Evolutionary conservation across 2,329 filamentous ascomycete genomes (phyloP).

Genomic region (Colletotrichum echinochloae): DNA sequence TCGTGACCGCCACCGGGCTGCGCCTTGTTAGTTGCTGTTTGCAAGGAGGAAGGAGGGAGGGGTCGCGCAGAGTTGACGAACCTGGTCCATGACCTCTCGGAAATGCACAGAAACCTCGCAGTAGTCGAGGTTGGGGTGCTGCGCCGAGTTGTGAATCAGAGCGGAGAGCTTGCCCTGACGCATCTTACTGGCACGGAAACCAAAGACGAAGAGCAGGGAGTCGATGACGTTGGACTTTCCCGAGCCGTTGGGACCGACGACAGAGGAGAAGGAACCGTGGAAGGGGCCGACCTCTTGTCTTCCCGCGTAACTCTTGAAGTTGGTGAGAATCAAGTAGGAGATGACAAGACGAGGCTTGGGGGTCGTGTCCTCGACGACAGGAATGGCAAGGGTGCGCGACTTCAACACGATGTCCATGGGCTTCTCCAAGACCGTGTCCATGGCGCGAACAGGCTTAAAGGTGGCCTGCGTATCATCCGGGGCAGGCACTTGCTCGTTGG

Average conservation of each 20-base stretch:
- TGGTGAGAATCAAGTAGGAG: slow-evolving; percentile 89
- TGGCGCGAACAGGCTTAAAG: slow-evolving; percentile 78
- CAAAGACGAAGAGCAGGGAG: slow-evolving; percentile 97
- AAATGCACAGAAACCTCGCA: slow-evolving; percentile 99
- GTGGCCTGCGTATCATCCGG: slow-evolving; percentile 61
- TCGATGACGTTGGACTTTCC: slow-evolving; percentile 99
- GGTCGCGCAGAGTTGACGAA: slow-evolving; percentile 51
- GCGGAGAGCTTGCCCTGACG: slow-evolving; percentile 98
- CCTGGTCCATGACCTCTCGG: slow-evolving; percentile 90
- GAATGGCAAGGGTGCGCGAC: slow-evolving; percentile 77
- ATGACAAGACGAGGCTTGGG: slow-evolving; percentile 93
- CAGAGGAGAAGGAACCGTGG: slow-evolving; percentile 96
- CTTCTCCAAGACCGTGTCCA: slow-evolving; percentile 83
- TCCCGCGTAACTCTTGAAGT: slow-evolving; percentile 99
- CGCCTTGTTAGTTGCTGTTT: slow-evolving; percentile 45
- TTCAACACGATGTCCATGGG: slow-evolving; percentile 96
- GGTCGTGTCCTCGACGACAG: slow-evolving; percentile 77
- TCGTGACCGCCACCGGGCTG: slow-evolving; percentile 77
- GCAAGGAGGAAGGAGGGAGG: not conserved
- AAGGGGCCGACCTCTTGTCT: slow-evolving; percentile 96
- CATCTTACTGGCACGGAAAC: slow-evolving; percentile 99
- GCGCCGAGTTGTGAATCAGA: slow-evolving; percentile 95
- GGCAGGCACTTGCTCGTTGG: slow-evolving; percentile 70
- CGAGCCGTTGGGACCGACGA: slow-evolving; percentile 97
- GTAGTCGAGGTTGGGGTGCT: slow-evolving; percentile 84